Evolutionary conservation across 129 eudicot genomes (phyloP).

Genomic region (Pittosporum tobira): DNA sequence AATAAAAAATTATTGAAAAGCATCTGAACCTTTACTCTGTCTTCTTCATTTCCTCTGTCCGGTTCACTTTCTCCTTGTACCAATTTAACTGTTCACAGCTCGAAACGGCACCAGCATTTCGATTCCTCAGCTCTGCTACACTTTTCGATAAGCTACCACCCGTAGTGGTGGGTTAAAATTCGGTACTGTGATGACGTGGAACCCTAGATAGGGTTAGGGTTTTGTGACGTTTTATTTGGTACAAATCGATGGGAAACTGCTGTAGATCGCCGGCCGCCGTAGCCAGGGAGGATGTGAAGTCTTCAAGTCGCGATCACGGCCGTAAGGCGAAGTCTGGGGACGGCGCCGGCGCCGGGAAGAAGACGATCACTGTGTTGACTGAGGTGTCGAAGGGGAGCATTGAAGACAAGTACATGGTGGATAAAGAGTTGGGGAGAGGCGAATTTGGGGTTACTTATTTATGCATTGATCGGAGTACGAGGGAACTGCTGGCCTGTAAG

Average conservation of each 20-base stretch:
- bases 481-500: conserved; percentile 80
- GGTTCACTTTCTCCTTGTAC: too few relatives aligned
- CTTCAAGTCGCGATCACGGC: conserved; percentile 45
- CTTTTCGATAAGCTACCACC: too few relatives aligned
- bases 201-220: conserved; percentile 29
- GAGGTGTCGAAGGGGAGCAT: conserved; percentile 44
- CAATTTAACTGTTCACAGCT: conserved; percentile 3
- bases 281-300: conserved; percentile 83
- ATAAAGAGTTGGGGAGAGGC: conserved; percentile 84
- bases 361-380: conserved; percentile 47
- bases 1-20: conserved; percentile 15
- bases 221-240: conserved; percentile 10
- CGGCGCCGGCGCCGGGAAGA: conserved; percentile 28
- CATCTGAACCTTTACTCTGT: conserved; percentile 20
- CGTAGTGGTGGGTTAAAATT: neutral
- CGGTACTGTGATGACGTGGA: conserved; percentile 21
- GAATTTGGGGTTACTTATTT: conserved; percentile 86
- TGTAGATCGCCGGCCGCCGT: conserved; percentile 99
- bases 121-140: conserved; percentile 1
- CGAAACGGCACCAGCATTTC: conserved; percentile 9
- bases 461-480: conserved; percentile 55
- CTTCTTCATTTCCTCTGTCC: conserved; percentile 10
- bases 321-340: conserved; percentile 36
- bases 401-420: conserved; percentile 66
- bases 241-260: conserved; percentile 65